These are phyloP conservation scores for Fusarium devonianum DNA, from an alignment of 2,329 filamentous ascomycete genomes.

Conservation along the genomic window DNA sequence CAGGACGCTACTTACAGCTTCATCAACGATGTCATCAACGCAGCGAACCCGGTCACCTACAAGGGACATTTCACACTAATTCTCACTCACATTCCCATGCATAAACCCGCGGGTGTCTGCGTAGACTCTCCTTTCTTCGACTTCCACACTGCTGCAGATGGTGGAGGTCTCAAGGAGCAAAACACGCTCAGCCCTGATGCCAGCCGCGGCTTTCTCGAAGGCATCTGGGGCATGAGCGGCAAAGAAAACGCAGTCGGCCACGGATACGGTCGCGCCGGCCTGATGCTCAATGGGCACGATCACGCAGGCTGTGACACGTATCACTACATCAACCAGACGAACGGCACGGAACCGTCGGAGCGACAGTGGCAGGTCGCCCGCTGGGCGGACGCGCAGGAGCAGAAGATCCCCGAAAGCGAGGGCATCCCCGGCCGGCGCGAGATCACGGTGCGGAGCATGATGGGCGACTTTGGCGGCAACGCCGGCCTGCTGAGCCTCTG, in stretches of 20 bases:
- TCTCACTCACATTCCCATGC: constrained; percentile 89
- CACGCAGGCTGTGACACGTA: constrained; percentile 92
- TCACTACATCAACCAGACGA: constrained; percentile 77
- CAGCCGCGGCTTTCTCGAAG: constrained; percentile 79
- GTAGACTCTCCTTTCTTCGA: constrained; percentile 84
- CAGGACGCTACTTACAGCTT: constrained; percentile 82
- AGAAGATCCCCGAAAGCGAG: constrained; percentile 50
- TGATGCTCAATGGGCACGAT: constrained; percentile 93
- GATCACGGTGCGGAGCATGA: constrained; percentile 96
- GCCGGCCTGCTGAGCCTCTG: constrained; percentile 87
- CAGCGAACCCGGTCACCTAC: constrained; percentile 66
- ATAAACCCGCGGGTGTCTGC: constrained; percentile 84
- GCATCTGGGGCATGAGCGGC: constrained; percentile 79
- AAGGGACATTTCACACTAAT: constrained; percentile 78
- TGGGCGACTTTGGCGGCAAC: constrained; percentile 95
- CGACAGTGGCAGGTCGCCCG: constrained; percentile 58
- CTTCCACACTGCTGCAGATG: constrained; percentile 72
- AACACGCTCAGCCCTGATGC: constrained; percentile 82
- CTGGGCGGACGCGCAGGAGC: constrained; percentile 55
- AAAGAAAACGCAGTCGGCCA: constrained; percentile 63
- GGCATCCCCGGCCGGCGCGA: constrained; percentile 76
- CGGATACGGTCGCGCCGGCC: constrained; percentile 73
- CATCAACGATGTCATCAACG: constrained; percentile 71
- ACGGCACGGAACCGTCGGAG: constrained; percentile 49
- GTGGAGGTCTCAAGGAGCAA: constrained; percentile 84